Evolutionary conservation across 495 filamentous ascomycete genomes (phyloP).

Genomic region (Ramalina peruviana): DNA sequence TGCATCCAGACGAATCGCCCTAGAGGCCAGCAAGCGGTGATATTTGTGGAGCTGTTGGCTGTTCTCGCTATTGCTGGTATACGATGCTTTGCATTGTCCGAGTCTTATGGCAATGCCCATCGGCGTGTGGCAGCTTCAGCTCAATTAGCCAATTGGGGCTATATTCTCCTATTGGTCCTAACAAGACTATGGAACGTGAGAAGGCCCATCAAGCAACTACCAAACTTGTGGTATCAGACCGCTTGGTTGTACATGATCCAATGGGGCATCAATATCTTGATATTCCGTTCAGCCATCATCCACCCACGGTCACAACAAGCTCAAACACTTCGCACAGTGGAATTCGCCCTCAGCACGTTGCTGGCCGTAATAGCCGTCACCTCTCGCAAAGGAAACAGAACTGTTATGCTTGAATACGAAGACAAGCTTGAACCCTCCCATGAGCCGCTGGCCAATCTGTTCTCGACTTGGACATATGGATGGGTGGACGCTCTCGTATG

Average conservation of each 20-base stretch:
- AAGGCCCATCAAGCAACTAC: conserved; percentile 40
- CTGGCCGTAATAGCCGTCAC: conserved; percentile 61
- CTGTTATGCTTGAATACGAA: conserved; percentile 73
- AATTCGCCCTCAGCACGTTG: conserved; percentile 62
- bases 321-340: conserved; percentile 45
- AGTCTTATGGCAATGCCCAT: too few species aligned
- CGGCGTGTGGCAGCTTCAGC: conserved; percentile 44
- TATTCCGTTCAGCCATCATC: conserved; percentile 77
- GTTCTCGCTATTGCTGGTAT: conserved; percentile 47
- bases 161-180: conserved; percentile 61
- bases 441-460: conserved; percentile 73
- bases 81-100: too few species aligned
- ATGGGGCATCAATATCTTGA: conserved; percentile 60
- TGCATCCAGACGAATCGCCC: conserved; percentile 68
- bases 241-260: conserved; percentile 69
- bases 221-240: conserved; percentile 85
- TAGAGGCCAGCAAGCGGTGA: conserved; percentile 50
- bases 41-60: conserved; percentile 60
- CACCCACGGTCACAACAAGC: conserved; percentile 53
- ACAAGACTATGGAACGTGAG: conserved; percentile 60
- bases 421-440: conserved; percentile 70
- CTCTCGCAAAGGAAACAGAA: conserved; percentile 84
- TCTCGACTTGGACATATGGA: conserved; percentile 74
- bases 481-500: conserved; percentile 87
- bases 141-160: conserved; percentile 60